These are phyloP conservation scores for Carallia pectinifolia DNA, from an alignment of 345 rosid species.

Conservation along the genomic window DNA sequence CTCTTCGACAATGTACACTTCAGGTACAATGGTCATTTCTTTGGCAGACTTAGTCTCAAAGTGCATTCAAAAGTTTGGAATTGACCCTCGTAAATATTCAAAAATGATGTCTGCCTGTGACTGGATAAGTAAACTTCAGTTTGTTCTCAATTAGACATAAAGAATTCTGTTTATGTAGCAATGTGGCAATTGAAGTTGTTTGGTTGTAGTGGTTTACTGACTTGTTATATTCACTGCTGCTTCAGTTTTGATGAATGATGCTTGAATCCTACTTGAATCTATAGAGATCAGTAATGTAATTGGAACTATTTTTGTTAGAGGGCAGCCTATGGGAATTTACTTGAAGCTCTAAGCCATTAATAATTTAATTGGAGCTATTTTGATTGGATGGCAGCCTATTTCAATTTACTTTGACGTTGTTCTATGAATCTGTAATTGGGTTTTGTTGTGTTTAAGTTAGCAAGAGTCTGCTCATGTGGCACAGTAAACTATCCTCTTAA, in stretches of 20 bases:
- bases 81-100: not conserved
- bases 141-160: not conserved
- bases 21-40: slow-evolving; percentile 46
- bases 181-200: not conserved
- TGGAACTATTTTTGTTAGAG: no score
- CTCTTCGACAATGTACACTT: slow-evolving; percentile 83
- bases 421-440: no score
- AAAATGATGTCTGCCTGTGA: not conserved
- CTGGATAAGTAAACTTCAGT: not conserved
- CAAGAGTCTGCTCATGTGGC: no score
- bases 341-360: not conserved
- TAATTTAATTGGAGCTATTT: not conserved
- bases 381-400: not conserved
- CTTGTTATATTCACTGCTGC: no score
- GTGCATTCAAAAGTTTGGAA: not conserved
- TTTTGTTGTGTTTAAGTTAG: no score
- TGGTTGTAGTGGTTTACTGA: not conserved
- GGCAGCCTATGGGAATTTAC: not conserved
- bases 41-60: not conserved
- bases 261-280: no score
- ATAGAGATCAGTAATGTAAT: no score
- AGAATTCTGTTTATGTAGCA: not conserved
- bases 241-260: no score
- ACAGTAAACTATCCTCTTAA: no score
- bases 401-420: not conserved